phyloP scores from a whole-genome alignment of 768 basidiomycete genomes.

The Xerocomellus amylosporus region DNA sequence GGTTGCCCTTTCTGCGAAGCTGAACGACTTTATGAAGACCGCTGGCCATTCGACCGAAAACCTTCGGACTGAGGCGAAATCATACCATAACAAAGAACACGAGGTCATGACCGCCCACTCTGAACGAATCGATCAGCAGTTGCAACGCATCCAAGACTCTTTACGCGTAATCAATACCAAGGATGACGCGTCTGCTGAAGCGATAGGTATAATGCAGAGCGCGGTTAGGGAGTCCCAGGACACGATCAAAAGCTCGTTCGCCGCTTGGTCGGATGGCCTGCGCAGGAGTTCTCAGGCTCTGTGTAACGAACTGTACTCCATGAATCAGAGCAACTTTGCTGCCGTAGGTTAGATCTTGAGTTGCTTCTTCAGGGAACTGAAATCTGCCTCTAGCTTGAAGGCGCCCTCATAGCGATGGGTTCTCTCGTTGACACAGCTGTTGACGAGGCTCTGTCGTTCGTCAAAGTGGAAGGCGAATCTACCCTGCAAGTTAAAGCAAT shows the following conservation, averaged over 20 bases:
- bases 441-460: slow-evolving; percentile 54
- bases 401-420: slow-evolving; percentile 55
- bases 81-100: slow-evolving; percentile 55
- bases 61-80: slow-evolving; percentile 55
- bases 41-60: slow-evolving; percentile 51
- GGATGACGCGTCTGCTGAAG: slow-evolving; percentile 53
- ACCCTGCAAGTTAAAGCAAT: slow-evolving; percentile 48
- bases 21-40: slow-evolving; percentile 60
- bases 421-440: slow-evolving; percentile 60
- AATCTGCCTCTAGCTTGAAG: slow-evolving; percentile 43
- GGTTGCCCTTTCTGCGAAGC: slow-evolving; percentile 50
- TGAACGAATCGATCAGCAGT: slow-evolving; percentile 53
- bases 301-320: slow-evolving; percentile 45
- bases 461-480: slow-evolving; percentile 52
- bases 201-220: slow-evolving; percentile 45
- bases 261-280: slow-evolving; percentile 55
- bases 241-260: slow-evolving; percentile 49
- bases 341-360: slow-evolving; percentile 32
- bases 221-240: slow-evolving; percentile 53
- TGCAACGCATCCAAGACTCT: slow-evolving; percentile 51
- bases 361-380: not conserved
- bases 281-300: slow-evolving; percentile 46
- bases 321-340: slow-evolving; percentile 45
- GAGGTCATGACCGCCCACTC: slow-evolving; percentile 51
- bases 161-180: slow-evolving; percentile 54